Base-by-base conservation (phyloP, 2,329 filamentous ascomycete species). In the Fusarium sp. region DNA sequence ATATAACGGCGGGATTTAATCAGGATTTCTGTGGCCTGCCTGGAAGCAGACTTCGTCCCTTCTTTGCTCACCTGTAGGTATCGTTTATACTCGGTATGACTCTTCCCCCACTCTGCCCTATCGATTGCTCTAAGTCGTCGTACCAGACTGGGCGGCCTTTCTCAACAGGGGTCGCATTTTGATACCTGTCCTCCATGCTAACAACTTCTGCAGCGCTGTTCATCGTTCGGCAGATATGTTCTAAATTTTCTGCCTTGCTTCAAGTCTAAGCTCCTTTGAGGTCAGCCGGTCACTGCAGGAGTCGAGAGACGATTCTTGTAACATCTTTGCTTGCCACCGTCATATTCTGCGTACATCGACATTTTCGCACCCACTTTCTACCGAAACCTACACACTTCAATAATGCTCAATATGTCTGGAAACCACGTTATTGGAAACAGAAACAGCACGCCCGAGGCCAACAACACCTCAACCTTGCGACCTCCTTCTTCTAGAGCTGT, bases 371-470 rank as follows among this genome's bases (percentile, higher is more conserved):
- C 34, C 52, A 59, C 55, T 49, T 50, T 62, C 49, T 50, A 34
- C 36, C 63, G 42, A 58, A 53, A 59, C 46, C 50, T 52, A 52
- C 40, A 34, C 39, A 39, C 49, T 44, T 53, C 43, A 63, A 81
- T 71, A 75, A 87, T 87, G 85, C 81, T 85, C 82, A 87, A 86
- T 68, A 90, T 90, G 87, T 89, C 92, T 81, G 89, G 90, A 75
- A 91, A 86, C 77, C 88, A 90, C 78, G 84, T 89, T 71, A 88
- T 91, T 79, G 89, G 90, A 73, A 98, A 98, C 83, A 92, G 96
- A 76, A 98, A 98, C 83, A 98, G 95, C 87, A 98, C 95, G 45
- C 96, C 96, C 57, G 96, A 98, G 84, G 93, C 92, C 55, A 92
- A 91, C 74, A 94, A 90, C 76, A 90, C 92, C 64, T 91, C 91